These are phyloP conservation scores for Hypoxylon sp. DNA, from an alignment of 2,329 filamentous ascomycete genomes.

Conservation along the genomic window DNA sequence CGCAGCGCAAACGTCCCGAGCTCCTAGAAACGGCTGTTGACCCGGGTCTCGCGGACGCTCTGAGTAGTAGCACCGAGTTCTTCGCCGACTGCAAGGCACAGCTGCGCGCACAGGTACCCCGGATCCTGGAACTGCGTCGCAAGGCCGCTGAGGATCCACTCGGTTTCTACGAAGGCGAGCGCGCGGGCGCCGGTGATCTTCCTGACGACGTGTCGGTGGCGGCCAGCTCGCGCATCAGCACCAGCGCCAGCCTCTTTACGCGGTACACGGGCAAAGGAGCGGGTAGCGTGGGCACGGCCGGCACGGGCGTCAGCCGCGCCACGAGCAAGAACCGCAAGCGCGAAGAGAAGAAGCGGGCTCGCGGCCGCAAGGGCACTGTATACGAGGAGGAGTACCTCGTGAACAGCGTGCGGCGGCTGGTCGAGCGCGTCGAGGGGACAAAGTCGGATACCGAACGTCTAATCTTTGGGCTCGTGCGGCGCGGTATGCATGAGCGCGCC, in stretches of 20 bases:
- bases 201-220: slow-evolving; percentile 95
- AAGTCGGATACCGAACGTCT: slow-evolving; percentile 79
- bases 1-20: slow-evolving; percentile 68
- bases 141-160: slow-evolving; percentile 89
- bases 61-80: slow-evolving; percentile 87
- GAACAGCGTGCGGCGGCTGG: slow-evolving; percentile 83
- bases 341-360: slow-evolving; percentile 94
- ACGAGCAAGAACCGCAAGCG: slow-evolving; percentile 89
- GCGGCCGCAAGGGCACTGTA: slow-evolving; percentile 95
- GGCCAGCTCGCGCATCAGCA: slow-evolving; percentile 81
- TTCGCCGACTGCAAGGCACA: slow-evolving; percentile 93
- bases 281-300: slow-evolving; percentile 73
- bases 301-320: slow-evolving; percentile 79
- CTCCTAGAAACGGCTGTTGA: slow-evolving; percentile 80
- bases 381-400: slow-evolving; percentile 99
- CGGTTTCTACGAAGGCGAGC: slow-evolving; percentile 87
- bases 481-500: slow-evolving; percentile 90
- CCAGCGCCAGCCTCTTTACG: slow-evolving; percentile 90
- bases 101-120: slow-evolving; percentile 84
- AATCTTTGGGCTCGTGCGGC: slow-evolving; percentile 79
- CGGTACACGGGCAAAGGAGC: slow-evolving; percentile 82
- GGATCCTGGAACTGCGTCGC: slow-evolving; percentile 82
- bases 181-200: slow-evolving; percentile 71
- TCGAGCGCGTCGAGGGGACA: slow-evolving; percentile 82
- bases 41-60: slow-evolving; percentile 80